Evolutionary conservation across 2,329 filamentous ascomycete genomes (phyloP).

Genomic region (Calonectria honghensis): DNA sequence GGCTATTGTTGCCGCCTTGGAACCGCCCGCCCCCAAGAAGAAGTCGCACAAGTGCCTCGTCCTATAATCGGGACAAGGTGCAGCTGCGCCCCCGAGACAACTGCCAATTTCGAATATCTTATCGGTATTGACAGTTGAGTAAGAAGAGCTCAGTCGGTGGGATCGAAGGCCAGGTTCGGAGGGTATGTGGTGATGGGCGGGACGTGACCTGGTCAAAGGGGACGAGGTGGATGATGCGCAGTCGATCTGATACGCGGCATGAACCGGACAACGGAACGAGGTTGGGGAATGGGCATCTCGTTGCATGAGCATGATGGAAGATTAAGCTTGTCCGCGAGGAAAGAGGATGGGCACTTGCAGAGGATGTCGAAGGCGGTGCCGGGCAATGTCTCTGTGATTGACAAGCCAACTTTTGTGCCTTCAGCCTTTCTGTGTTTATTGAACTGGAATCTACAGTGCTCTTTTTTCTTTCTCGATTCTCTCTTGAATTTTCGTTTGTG

Average conservation of each 20-base stretch:
- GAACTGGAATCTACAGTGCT: slow-evolving; percentile 55
- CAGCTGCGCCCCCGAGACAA: slow-evolving; percentile 38
- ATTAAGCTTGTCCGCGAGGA: slow-evolving; percentile 38
- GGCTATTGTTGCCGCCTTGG: slow-evolving; percentile 96
- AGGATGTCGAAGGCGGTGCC: slow-evolving; percentile 36
- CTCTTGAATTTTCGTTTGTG: slow-evolving; percentile 43
- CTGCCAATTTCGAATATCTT: slow-evolving; percentile 44
- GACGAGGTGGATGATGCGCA: slow-evolving; percentile 39
- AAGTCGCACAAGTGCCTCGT: slow-evolving; percentile 81
- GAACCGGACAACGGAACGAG: slow-evolving; percentile 51
- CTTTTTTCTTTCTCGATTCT: slow-evolving; percentile 50
- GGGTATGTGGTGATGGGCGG: slow-evolving; percentile 42
- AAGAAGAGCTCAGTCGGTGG: slow-evolving; percentile 42
- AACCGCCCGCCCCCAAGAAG: slow-evolving; percentile 90
- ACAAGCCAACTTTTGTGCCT: slow-evolving; percentile 43
- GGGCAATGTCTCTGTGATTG: slow-evolving; percentile 39
- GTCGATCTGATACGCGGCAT: slow-evolving; percentile 46
- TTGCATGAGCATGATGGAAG: slow-evolving; percentile 47
- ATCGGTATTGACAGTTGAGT: slow-evolving; percentile 38
- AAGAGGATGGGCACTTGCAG: slow-evolving; percentile 36
- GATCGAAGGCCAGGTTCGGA: slow-evolving; percentile 43
- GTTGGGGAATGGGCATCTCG: slow-evolving; percentile 49
- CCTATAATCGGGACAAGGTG: slow-evolving; percentile 68
- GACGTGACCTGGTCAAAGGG: slow-evolving; percentile 42
- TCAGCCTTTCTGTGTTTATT: slow-evolving; percentile 45